These are phyloP conservation scores for Trichoderma pleuroti DNA, from an alignment of 2,329 filamentous ascomycete species.

Conservation along the genomic window DNA sequence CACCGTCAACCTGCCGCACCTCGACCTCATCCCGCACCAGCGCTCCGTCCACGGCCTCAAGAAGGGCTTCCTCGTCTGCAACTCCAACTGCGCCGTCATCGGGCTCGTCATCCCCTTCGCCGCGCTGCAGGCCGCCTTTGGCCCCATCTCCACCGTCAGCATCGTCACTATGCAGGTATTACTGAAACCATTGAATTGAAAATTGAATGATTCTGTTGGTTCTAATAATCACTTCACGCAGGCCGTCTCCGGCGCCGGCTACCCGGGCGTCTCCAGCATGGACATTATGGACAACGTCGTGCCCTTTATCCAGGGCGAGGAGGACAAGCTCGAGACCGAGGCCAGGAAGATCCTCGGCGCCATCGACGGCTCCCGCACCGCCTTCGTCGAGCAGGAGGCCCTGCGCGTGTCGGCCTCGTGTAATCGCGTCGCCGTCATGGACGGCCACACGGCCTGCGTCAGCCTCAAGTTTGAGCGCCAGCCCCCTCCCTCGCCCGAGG, in stretches of 20 bases:
- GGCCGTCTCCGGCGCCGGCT: conserved; percentile 7
- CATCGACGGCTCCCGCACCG: neutral
- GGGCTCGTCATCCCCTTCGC: conserved; percentile 9
- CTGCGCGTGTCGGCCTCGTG: neutral
- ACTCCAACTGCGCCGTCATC: conserved; percentile 14
- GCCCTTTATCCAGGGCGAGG: conserved; percentile 12
- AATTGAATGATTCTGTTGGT: too few relatives aligned
- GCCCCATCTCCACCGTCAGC: neutral
- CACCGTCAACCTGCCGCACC: conserved; percentile 13
- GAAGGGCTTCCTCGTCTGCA: conserved; percentile 14
- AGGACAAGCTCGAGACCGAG: conserved; percentile 17
- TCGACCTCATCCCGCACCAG: conserved; percentile 11
- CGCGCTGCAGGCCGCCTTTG: conserved; percentile 4
- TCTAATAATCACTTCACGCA: too few relatives aligned
- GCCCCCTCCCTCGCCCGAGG: neutral
- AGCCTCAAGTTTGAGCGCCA: conserved; percentile 2
- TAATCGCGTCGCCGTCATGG: conserved; percentile 10
- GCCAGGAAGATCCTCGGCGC: conserved; percentile 15
- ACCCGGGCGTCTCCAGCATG: conserved; percentile 7
- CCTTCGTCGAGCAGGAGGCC: neutral
- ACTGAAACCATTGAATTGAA: too few relatives aligned
- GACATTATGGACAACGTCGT: conserved; percentile 14
- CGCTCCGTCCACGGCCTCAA: conserved; percentile 5
- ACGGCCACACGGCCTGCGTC: conserved; percentile 9
- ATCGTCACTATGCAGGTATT: conserved; percentile 3